These are phyloP conservation scores for Vitellaria paradoxa DNA, from an alignment of 179 eudicot species.

Conservation along the genomic window DNA sequence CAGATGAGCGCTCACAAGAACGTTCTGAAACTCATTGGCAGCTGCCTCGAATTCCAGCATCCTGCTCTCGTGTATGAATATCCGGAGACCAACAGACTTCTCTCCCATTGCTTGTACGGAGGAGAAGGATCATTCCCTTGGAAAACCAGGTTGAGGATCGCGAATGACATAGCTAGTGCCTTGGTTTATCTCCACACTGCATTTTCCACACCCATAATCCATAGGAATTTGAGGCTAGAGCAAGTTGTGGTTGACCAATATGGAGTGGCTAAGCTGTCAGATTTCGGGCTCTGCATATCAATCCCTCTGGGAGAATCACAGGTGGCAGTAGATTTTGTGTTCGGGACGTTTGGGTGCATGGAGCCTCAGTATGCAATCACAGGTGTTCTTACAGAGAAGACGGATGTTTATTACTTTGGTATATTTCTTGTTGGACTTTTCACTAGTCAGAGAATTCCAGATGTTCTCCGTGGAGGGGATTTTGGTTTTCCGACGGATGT, in stretches of 20 bases:
- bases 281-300: constrained; percentile 12
- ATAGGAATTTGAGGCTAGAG: constrained; percentile 6
- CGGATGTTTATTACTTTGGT: constrained; percentile 30
- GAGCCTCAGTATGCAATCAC: constrained; percentile 14
- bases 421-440: constrained; percentile 21
- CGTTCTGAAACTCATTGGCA: constrained; percentile 6
- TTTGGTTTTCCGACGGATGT: background rate
- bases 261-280: constrained; percentile 24
- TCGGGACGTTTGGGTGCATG: background rate
- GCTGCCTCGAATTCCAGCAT: constrained; percentile 9
- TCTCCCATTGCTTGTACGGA: background rate
- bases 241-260: constrained; percentile 23
- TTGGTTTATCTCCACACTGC: constrained; percentile 25
- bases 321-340: background rate
- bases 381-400: constrained; percentile 30
- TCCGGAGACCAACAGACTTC: background rate
- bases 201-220: constrained; percentile 19
- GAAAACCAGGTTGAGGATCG: constrained; percentile 25
- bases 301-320: constrained; percentile 27
- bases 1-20: constrained; percentile 18
- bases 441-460: background rate
- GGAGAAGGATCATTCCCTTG: background rate
- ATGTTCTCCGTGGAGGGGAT: background rate
- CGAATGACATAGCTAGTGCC: constrained; percentile 18
- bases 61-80: constrained; percentile 2